Conservation (phyloP, 345 rosid species). For the Hibiscus mutabilis region DNA sequence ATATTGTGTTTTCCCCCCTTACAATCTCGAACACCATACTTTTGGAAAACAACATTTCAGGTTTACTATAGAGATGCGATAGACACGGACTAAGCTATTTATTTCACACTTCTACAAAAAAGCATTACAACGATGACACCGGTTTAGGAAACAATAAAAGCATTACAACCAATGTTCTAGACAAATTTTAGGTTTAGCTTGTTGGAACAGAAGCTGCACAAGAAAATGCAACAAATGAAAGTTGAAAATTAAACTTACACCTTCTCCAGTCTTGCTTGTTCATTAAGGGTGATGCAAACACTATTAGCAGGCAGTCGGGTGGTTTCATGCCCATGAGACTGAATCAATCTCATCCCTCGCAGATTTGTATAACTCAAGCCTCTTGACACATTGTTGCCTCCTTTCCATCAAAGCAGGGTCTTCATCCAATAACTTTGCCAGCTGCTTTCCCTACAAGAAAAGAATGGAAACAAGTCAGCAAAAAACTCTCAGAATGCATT, state of each 20-base stretch:
- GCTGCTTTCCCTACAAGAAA: slow-evolving; percentile 42
- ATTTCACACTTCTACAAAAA: not conserved
- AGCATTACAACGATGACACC: not conserved
- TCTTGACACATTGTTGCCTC: slow-evolving; percentile 54
- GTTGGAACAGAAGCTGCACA: slow-evolving; percentile 9
- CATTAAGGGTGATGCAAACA: not conserved
- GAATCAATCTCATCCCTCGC: slow-evolving; percentile 74
- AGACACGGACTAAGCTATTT: not conserved
- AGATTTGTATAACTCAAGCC: slow-evolving; percentile 67
- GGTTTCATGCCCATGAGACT: slow-evolving; percentile 34
- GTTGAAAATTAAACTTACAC: not conserved
- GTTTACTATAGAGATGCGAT: not conserved
- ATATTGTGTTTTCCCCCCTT: not conserved
- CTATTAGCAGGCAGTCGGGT: not conserved
- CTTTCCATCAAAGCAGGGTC: slow-evolving; percentile 72
- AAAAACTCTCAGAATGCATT: too few relatives aligned
- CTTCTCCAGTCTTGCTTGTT: not conserved
- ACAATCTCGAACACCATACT: not conserved
- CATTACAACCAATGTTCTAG: not conserved
- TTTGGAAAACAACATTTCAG: not conserved
- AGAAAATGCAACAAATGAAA: slow-evolving; percentile 10
- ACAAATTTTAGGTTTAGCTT: not conserved
- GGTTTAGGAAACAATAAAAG: slow-evolving; percentile 4
- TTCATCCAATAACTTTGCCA: slow-evolving; percentile 54
- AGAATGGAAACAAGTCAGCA: not conserved